Percentiles rank a stretch among this genome's conserved stretches.
These are phyloP conservation scores for Claviceps spartinae DNA, from an alignment of 2,329 filamentous ascomycete species.

Conservation along the genomic window DNA sequence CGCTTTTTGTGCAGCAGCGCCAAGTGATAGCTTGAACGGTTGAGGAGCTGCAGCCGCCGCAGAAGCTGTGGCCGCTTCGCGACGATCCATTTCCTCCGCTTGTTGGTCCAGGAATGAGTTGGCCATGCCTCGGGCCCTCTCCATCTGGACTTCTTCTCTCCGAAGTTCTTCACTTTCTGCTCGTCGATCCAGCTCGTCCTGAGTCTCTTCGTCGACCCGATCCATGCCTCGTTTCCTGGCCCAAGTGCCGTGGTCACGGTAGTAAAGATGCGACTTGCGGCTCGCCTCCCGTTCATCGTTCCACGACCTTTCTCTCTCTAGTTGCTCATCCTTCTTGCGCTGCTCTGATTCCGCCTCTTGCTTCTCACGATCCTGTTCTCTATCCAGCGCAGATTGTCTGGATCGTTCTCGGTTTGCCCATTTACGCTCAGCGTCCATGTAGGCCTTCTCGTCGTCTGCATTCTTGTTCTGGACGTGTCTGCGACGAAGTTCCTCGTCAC, in stretches of 20 bases:
- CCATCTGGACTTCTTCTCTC: constrained; percentile 55
- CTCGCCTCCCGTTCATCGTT: constrained; percentile 75
- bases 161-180: constrained; percentile 64
- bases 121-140: constrained; percentile 71
- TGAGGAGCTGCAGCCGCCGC: constrained; percentile 39
- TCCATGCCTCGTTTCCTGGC: constrained; percentile 65
- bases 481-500: constrained; percentile 71
- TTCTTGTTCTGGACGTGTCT: constrained; percentile 58
- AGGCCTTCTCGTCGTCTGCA: constrained; percentile 65
- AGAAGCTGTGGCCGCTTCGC: constrained; percentile 21
- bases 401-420: constrained; percentile 85
- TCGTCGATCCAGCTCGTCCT: constrained; percentile 71
- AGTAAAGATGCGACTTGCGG: constrained; percentile 67
- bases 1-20: constrained; percentile 67
- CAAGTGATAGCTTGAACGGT: constrained; percentile 85
- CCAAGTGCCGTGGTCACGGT: constrained; percentile 75
- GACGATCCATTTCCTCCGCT: constrained; percentile 57
- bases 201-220: constrained; percentile 56
- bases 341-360: constrained; percentile 56
- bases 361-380: constrained; percentile 68
- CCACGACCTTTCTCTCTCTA: constrained; percentile 56
- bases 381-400: constrained; percentile 69
- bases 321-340: constrained; percentile 54
- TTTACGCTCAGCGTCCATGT: constrained; percentile 71
- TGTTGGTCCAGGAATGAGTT: constrained; percentile 83